phyloP scores from a whole-genome alignment of 768 basidiomycete genomes.

The Kwoniella botswanensis region DNA sequence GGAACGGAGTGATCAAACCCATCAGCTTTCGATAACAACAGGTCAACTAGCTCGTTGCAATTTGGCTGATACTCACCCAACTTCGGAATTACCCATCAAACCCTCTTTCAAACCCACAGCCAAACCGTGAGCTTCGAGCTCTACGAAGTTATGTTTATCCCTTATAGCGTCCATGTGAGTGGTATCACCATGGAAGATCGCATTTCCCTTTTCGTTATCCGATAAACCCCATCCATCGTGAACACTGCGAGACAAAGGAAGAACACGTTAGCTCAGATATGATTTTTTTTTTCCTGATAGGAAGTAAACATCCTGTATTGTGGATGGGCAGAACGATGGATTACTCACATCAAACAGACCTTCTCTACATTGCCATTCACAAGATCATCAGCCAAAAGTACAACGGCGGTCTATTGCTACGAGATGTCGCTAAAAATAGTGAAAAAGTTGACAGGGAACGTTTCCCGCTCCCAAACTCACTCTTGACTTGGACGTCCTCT shows the following conservation, averaged over 20 bases:
- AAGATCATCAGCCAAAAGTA: conserved; percentile 1
- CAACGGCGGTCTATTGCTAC: too few species aligned
- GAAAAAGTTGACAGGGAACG: not conserved
- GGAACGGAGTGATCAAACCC: too few species aligned
- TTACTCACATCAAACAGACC: conserved; percentile 82
- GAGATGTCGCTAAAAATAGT: not conserved
- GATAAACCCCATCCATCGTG: conserved; percentile 95
- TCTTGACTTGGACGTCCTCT: conserved; percentile 40
- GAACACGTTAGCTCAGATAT: too few species aligned
- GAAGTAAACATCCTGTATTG: too few species aligned
- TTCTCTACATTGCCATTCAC: conserved; percentile 62
- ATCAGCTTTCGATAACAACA: not conserved
- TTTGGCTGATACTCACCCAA: conserved; percentile 69
- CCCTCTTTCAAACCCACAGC: conserved; percentile 91
- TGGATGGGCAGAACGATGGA: too few species aligned
- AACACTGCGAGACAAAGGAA: conserved; percentile 61
- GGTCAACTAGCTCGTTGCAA: not conserved
- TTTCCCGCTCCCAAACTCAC: conserved; percentile 29
- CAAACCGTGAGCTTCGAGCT: conserved; percentile 82
- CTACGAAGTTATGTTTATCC: conserved; percentile 72
- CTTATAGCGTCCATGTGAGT: conserved; percentile 88
- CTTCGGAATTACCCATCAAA: conserved; percentile 97
- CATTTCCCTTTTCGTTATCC: conserved; percentile 75
- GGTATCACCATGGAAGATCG: conserved; percentile 81
- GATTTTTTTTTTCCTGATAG: too few species aligned